Evolutionary conservation across 768 basidiomycete genomes (phyloP), one percentile per base, ranked within the genome.

Genomic region (Boletus pseudopeckii): DNA sequence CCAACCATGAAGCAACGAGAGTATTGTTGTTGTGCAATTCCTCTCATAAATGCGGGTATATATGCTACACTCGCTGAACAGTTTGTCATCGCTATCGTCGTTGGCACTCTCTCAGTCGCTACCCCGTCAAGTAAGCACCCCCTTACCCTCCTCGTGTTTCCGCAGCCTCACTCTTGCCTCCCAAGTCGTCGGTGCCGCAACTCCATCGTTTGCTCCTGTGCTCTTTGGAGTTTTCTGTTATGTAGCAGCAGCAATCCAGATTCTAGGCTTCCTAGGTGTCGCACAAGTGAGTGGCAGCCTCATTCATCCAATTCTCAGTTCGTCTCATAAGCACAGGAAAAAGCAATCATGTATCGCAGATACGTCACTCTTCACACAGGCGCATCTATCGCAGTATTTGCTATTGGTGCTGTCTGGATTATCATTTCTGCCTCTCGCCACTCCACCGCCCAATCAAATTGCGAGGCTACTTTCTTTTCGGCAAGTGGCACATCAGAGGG

Each of bases 21-120:
- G 45, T 95, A 93, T 66, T 97, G 93, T 65, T 97, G 93, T 70
- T 92, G 90, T 64, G 94, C 94, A 41, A 87, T 98, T 54, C 95
- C 95, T 9, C 73, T 93, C 45, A 77, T 93, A 57, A 96, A 99
- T 74, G 80, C 84, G 56, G 97, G 97, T 32, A 90, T 98, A 49
- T 98, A 97, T 62, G 70, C 82, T 18, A 81, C 88, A 28, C 70
- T 98, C 45, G 68, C 75, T 0, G 90, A 96, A 68, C 94, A 97
- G 71, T 77, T 90, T 40, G 74, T 81, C 15, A 67, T 86, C 18
- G 84, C 81, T 5, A 64, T 91, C 57, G 55, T 87, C 15, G 80
- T 84, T 10, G 93, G 87, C 18, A 83, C 85, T 4, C 77, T 96
- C 26, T 79, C 88, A 11, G 61, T 96, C 34, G 85, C 83, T 2